Evolutionary conservation across 75 land plant genomes (phyloP), one percentile per base, ranked within the genome.

Genomic region (Pseudotsuga menziesii): DNA sequence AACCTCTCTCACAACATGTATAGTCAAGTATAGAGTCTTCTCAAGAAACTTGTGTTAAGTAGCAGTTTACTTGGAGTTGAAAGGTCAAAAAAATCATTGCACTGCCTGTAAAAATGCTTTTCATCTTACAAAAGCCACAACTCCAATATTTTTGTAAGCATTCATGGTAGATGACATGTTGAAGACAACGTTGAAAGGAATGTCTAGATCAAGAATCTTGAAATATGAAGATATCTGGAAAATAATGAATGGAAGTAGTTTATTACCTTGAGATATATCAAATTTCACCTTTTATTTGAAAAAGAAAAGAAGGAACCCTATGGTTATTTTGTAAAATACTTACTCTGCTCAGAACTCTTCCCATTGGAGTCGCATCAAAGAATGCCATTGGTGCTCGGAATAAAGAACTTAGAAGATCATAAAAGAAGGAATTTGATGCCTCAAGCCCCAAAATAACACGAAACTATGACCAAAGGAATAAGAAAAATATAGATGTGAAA

Each of bases 351-450:
- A 96, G 82, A 56, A 96, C 88, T 73, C 98, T 88, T 58, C 98
- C 97, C 12, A 85, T 32, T 56, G 98, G 98, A 12, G 98, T 96
- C 4, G 97, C 82, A 78, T 96, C 98, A 78, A 82, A 96, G 77
- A 96, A 96, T 55, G 94, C 83, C 94, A 96, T 91, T 19, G 98
- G 94, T 75, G 98, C 98, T 15, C 86, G 83, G 75, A 96, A 88
- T 15, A 96, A 64, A 58, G 94, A 88, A 56, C 27, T 81, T 26
- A 90, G 32, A 20, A 93, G 76, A 35, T 77, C 77, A 41, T 78
- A 77, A 73, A 93, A 93, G 57, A 96, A 79, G 5, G 84, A 79
- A 52, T 80, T 72, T 55, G 98, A 85, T 69, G 98, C 71, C 55
- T 82, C 70, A 61, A 83, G 55, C 36, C 89, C 91, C 57, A 93